Conservation (phyloP, 2,329 filamentous ascomycete species). For the Talaromyces albobiverticillius region DNA sequence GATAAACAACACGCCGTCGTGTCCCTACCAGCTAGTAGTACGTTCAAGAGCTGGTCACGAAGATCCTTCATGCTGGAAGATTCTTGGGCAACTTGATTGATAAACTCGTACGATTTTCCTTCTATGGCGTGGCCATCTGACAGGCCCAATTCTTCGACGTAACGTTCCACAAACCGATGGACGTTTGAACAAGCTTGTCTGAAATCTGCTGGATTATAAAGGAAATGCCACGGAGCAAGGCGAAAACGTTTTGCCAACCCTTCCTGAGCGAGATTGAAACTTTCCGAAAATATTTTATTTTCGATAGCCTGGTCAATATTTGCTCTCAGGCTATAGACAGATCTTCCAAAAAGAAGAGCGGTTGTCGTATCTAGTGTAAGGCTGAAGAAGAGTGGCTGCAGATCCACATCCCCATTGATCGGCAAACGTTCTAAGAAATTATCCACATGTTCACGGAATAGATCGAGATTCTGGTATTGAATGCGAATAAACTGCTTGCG, state of each 20-base stretch:
- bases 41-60: conserved; percentile 29
- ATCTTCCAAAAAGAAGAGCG: conserved; percentile 35
- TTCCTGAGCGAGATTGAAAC: conserved; percentile 23
- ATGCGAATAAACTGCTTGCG: conserved; percentile 32
- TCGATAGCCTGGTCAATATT: not conserved
- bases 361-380: conserved; percentile 37
- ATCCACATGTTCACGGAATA: conserved; percentile 28
- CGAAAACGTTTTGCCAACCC: conserved; percentile 25
- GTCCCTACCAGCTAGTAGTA: conserved; percentile 29
- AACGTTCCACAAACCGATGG: not conserved
- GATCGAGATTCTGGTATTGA: conserved; percentile 31
- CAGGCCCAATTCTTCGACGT: not conserved
- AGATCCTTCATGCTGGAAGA: conserved; percentile 21
- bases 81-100: conserved; percentile 14
- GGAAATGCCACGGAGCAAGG: conserved; percentile 29
- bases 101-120: not conserved
- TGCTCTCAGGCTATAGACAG: not conserved
- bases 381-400: conserved; percentile 39
- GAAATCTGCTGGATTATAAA: conserved; percentile 28
- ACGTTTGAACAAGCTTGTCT: conserved; percentile 13
- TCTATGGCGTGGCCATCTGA: not conserved
- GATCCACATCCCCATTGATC: conserved; percentile 19
- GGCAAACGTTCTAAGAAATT: conserved; percentile 29
- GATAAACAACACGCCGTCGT: conserved; percentile 29
- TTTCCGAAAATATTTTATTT: conserved; percentile 20